Evolutionary conservation across 2,329 filamentous ascomycete genomes (phyloP), one percentile per base, ranked within the genome.

Genomic region (Lasiodiplodia sp.): DNA sequence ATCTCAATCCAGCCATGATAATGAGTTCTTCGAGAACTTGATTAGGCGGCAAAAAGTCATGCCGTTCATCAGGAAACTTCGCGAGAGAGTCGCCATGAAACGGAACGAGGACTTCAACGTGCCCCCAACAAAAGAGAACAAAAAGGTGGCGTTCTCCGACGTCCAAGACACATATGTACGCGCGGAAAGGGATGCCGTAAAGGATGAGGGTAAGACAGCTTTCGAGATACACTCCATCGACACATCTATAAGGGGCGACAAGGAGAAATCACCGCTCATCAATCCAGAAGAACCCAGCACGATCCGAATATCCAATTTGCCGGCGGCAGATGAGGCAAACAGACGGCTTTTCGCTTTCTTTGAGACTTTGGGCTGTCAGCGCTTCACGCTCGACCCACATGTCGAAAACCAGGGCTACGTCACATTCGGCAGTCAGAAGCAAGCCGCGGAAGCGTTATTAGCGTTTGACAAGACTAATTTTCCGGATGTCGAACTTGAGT

Each of bases 391-490:
- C 11, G 60, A 37, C 18, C 60, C 28, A 18, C 16, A 23, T 6
- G 34, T 51, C 16, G 47, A 64, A n/a, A 14, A 47, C 72, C 71
- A 49, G 63, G 74, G 75, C 1, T 67, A 71, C 40, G 71, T 71
- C 3, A 73, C 67, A 5, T 77, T 77, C 60, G 49, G 51, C 11
- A 67, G 71, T 21, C 70, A 70, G 1, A 28, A 25, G 5, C 67
- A 69, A 12, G 73, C 74, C 6, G 31, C 62, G 4, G 11, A 70
- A 34, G 75, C 73, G 10, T 40, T 75, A 12, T 40, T 68, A 7
- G 37, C 56, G 0, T 76, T 76, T 44, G 73, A 75, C 21, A 58
- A 31, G 23, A 31, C 44, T 0, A 69, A 63, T 6, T 74, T 71
- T 38, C 75, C 75, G 2, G 47, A 70, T 1, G 60, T 76, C 31